Base-by-base conservation (phyloP, 2,329 filamentous ascomycete species). In the Xylariales sp. region DNA sequence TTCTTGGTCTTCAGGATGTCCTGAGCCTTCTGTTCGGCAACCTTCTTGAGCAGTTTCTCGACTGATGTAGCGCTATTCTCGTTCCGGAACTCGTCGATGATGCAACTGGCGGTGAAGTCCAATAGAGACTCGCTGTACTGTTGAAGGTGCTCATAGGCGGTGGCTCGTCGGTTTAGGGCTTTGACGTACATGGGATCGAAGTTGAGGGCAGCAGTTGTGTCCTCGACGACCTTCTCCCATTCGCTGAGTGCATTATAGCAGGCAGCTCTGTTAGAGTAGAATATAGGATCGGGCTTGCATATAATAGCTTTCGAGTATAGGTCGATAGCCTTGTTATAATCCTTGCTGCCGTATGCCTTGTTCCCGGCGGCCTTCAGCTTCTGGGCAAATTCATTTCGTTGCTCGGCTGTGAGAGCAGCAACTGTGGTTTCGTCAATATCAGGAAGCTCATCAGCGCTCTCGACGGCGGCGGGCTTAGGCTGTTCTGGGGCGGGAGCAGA, bases 51-150 rank as follows among this genome's bases (percentile, higher is more conserved):
- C 71, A 99, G 84, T 70, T 95, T 87, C 85, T 99, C 96, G 9
- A 99, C 94, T 52, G 94, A 90, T 80, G 94, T 90, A 30, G 95
- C 94, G 77, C 93, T 97, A 69, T 87, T 85, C 76, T 97, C 92
- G 80, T 96, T 98, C 83, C 93, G 91, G 87, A 99, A 99, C 70
- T 92, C 92, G 80, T 99, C 96, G 79, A 99, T 97, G 80, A 99
- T 99, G 84, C 96, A 99, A 83, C 95, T 97, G 66, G 96, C 96
- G 8, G 96, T 99, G 83, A 97, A 98, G 83, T 99, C 96, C 71
- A 99, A 88, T 8, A 99, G 90, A 53, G 96, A 95, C 79, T 98
- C 95, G 80, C 94, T 96, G 84, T 91, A 97, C 82, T 91, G 91
- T 76, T 91, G 91, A 52, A 96, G 89, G 80, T 97, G 92, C 83